Evolutionary conservation across 2,329 filamentous ascomycete species (phyloP).

Genomic region (Stagonosporopsis cucurbitacearum): DNA sequence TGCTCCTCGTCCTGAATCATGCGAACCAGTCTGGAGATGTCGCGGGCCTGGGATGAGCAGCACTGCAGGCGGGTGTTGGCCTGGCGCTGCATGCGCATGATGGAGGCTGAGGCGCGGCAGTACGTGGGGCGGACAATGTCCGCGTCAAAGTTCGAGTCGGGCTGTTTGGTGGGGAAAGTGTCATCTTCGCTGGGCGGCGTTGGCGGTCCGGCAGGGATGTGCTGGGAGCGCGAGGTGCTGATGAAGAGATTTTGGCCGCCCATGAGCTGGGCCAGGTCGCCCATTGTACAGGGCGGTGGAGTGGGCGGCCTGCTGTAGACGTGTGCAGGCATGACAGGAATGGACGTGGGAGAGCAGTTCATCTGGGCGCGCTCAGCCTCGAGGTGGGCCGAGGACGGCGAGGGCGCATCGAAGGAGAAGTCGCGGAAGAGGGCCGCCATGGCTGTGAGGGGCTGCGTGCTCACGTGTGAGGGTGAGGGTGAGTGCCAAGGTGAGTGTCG

Average conservation of each 20-base stretch:
- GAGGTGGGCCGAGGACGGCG: conserved; percentile 37
- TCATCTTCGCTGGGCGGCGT: conserved; percentile 36
- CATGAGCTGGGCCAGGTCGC: conserved; percentile 45
- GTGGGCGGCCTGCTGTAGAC: conserved; percentile 29
- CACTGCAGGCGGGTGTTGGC: conserved; percentile 51
- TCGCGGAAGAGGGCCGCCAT: conserved; percentile 44
- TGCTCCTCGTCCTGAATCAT: conserved; percentile 54
- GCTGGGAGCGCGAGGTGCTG: conserved; percentile 20
- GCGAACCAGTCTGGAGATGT: conserved; percentile 52
- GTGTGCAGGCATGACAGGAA: conserved; percentile 14
- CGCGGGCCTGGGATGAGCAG: conserved; percentile 47
- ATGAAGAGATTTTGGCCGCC: conserved; percentile 43
- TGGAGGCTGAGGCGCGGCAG: conserved; percentile 45
- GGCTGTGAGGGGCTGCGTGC: neutral
- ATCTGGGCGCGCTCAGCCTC: conserved; percentile 40
- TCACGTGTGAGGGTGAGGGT: too few species aligned
- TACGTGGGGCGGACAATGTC: conserved; percentile 30
- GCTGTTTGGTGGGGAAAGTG: conserved; percentile 21
- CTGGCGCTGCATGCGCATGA: conserved; percentile 51
- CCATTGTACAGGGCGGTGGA: conserved; percentile 43
- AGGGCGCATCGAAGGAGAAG: conserved; percentile 49
- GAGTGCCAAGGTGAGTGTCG: too few species aligned
- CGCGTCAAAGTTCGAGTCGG: conserved; percentile 12
- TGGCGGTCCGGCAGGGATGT: conserved; percentile 25
- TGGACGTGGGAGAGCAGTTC: conserved; percentile 45